phyloP scores from a whole-genome alignment of 805 yeast genomes.

The Suhomyces prunicola region DNA sequence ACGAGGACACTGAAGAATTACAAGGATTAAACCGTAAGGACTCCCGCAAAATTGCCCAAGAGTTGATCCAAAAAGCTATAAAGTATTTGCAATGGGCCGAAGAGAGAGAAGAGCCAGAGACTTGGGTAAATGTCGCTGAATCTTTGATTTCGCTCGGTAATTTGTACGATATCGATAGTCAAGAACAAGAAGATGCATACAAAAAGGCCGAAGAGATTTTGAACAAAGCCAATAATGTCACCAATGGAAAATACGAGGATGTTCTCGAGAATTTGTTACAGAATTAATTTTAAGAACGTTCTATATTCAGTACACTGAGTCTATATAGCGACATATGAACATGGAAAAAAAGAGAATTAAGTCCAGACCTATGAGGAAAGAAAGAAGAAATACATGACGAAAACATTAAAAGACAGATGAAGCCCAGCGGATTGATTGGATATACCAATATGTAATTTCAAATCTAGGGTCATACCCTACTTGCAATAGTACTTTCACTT shows the following conservation, averaged over 20 bases:
- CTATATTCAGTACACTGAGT: background rate
- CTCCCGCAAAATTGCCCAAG: conserved; percentile 51
- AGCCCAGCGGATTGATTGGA: background rate
- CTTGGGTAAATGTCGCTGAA: conserved; percentile 85
- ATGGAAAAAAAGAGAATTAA: background rate
- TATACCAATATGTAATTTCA: background rate
- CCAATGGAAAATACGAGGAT: conserved; percentile 70
- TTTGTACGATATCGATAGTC: conserved; percentile 58
- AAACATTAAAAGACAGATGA: background rate
- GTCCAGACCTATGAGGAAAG: conserved; percentile 1
- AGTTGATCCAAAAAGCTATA: conserved; percentile 51
- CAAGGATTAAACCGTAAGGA: conserved; percentile 35
- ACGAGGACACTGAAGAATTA: conserved; percentile 28
- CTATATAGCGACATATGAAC: conserved; percentile 1
- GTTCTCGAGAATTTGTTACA: conserved; percentile 51
- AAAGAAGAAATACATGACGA: background rate
- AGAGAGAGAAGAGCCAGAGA: conserved; percentile 70
- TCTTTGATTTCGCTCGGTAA: conserved; percentile 80
- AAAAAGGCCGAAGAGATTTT: conserved; percentile 65
- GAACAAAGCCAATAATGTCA: conserved; percentile 71
- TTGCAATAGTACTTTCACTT: conserved; percentile 78
- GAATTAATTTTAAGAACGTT: background rate
- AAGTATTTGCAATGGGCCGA: conserved; percentile 56
- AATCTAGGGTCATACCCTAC: conserved; percentile 49
- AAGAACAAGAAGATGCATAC: conserved; percentile 67